Percentiles rank a stretch among this genome's conserved stretches.
phyloP scores from a whole-genome alignment of 257 asterid species.

The Forsythia suspensa region DNA sequence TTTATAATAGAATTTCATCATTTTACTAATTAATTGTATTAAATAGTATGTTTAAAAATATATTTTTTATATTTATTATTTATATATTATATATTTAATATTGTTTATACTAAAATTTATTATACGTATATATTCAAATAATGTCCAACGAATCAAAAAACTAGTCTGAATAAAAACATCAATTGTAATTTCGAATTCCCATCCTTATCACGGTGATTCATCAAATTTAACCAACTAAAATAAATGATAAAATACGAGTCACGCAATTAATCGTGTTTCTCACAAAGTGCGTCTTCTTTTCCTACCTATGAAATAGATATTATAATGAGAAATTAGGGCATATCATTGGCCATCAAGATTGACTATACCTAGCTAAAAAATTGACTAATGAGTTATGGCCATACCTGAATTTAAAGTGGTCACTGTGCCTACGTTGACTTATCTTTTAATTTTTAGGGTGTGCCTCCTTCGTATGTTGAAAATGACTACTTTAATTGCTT shows the following conservation, averaged over 20 bases:
- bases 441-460: background rate
- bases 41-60: no score
- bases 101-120: no score
- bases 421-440: background rate
- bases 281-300: background rate
- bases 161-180: no score
- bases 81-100: no score
- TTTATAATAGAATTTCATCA: no score
- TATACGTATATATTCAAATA: no score
- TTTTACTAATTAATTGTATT: no score
- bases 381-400: background rate
- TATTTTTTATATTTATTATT: no score
- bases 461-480: background rate
- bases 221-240: background rate
- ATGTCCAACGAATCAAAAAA: no score
- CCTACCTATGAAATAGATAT: background rate
- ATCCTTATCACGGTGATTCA: background rate
- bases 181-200: background rate
- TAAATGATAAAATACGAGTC: background rate
- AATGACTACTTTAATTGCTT: background rate
- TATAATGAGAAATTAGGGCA: background rate
- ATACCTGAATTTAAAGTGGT: background rate
- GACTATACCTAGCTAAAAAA: background rate
- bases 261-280: background rate
- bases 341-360: slow-evolving; percentile 6